A percentile compares a stretch with the other conserved stretches of the same genome.
Evolutionary conservation across 345 rosid species (phyloP).

Genomic region (Eutrema yunnanense): DNA sequence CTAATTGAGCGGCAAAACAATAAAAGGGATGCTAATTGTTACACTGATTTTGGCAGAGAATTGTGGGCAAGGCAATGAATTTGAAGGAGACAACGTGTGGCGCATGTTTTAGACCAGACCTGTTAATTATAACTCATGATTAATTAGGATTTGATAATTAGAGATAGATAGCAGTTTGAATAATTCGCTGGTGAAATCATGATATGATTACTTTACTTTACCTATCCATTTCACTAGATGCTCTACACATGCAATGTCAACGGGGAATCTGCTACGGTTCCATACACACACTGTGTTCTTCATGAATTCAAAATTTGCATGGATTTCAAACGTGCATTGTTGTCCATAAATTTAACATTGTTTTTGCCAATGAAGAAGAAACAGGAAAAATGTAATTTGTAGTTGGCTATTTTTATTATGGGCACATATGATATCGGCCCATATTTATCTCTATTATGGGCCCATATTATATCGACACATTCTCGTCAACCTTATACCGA

Average conservation of each 20-base stretch:
- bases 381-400: no score
- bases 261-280: not conserved
- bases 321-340: no score
- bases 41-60: constrained; percentile 9
- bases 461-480: not conserved
- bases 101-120: not conserved
- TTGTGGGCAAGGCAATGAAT: not conserved
- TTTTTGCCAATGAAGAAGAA: no score
- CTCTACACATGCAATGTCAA: constrained; percentile 3
- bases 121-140: constrained; percentile 10
- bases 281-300: not conserved
- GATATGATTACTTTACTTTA: not conserved
- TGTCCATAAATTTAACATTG: no score
- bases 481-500: not conserved
- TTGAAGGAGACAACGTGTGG: constrained; percentile 6
- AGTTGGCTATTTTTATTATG: not conserved
- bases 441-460: not conserved
- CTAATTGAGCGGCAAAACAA: constrained; percentile 6
- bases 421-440: not conserved
- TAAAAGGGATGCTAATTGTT: not conserved
- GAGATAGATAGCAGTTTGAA: not conserved
- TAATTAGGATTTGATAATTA: constrained; percentile 11
- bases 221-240: not conserved
- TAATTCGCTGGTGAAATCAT: not conserved
- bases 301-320: not conserved